phyloP scores from a whole-genome alignment of 805 yeast species.

The Suhomyces xylopsoci region DNA sequence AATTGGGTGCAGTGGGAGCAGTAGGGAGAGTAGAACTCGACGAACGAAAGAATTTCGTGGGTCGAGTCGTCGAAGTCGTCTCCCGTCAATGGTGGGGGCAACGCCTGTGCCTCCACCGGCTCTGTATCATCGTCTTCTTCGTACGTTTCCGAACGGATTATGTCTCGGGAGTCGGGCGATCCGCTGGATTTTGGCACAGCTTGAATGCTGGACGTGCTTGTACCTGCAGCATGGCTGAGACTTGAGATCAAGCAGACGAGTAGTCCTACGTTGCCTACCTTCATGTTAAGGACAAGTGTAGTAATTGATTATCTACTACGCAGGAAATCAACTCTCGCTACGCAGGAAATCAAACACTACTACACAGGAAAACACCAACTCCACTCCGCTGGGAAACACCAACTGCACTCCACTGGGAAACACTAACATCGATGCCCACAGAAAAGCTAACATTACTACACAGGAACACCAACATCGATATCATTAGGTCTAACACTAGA shows the following conservation, averaged over 20 bases:
- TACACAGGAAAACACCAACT: too few species aligned
- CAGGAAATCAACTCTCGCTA: too few species aligned
- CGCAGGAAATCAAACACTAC: too few species aligned
- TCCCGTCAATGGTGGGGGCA: constrained; percentile 52
- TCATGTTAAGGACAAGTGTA: not conserved
- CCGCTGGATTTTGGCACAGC: not conserved
- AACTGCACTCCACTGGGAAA: too few species aligned
- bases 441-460: too few species aligned
- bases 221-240: not conserved
- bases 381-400: too few species aligned
- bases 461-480: too few species aligned
- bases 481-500: too few species aligned
- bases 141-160: not conserved
- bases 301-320: not conserved
- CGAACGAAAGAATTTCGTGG: constrained; percentile 60
- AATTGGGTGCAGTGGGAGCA: constrained; percentile 78
- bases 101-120: not conserved
- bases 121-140: not conserved
- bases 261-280: not conserved
- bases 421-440: too few species aligned
- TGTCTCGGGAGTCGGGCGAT: not conserved
- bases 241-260: not conserved
- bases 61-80: constrained; percentile 50
- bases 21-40: constrained; percentile 88
- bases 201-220: not conserved